A percentile compares a stretch with the other conserved stretches of the same genome.
phyloP scores from a whole-genome alignment of 2,329 filamentous ascomycete genomes.

The Diaporthe eres region DNA sequence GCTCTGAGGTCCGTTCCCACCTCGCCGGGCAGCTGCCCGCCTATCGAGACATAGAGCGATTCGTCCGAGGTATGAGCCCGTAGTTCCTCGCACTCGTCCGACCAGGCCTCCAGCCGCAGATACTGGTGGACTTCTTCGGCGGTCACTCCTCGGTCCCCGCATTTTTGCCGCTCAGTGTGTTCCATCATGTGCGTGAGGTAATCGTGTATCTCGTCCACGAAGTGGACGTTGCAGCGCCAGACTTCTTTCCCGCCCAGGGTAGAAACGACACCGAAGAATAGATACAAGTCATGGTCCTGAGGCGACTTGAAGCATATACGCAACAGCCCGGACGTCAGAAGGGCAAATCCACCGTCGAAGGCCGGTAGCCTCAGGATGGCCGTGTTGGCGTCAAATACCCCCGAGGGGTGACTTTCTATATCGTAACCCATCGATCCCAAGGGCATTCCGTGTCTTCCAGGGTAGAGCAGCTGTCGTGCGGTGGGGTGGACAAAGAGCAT shows the following conservation, averaged over 20 bases:
- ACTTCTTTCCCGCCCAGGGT: constrained; percentile 11
- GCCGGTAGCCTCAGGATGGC: constrained; percentile 4
- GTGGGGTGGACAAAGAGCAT: constrained; percentile 20
- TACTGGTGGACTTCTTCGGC: constrained; percentile 7
- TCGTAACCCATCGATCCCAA: constrained; percentile 6
- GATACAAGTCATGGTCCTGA: constrained; percentile 2
- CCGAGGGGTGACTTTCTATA: background rate
- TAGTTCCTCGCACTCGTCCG: background rate
- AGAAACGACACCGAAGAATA: constrained; percentile 2
- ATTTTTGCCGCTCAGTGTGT: background rate
- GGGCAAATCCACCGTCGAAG: background rate
- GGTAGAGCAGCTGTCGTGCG: constrained; percentile 2
- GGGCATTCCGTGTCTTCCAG: constrained; percentile 4
- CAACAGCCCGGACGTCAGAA: background rate
- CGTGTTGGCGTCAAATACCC: constrained; percentile 3
- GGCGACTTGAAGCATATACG: constrained; percentile 19
- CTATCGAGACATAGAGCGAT: background rate
- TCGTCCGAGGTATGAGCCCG: background rate
- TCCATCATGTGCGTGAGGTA: background rate
- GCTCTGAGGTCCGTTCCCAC: background rate
- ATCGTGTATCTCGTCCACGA: constrained; percentile 6
- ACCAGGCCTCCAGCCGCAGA: background rate
- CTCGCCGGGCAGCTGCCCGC: background rate
- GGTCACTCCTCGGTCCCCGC: background rate
- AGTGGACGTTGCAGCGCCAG: constrained; percentile 7